A percentile compares a stretch with the other conserved stretches of the same genome.
Evolutionary conservation across 2,329 filamentous ascomycete genomes (phyloP).

Genomic region (Rhinocladiella similis): DNA sequence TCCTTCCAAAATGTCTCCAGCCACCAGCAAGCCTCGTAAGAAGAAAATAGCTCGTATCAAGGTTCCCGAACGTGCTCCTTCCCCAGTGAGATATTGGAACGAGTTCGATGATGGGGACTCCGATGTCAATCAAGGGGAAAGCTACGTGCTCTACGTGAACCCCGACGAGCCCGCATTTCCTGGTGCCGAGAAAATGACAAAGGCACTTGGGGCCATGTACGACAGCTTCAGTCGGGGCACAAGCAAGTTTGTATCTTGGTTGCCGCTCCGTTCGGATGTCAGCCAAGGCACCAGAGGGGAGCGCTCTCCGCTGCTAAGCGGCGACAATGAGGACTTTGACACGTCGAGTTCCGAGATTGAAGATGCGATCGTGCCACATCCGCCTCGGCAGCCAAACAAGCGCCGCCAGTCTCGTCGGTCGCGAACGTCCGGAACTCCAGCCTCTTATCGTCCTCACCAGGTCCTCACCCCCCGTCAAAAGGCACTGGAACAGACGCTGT

Average conservation of each 20-base stretch:
- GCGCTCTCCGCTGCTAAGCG: constrained; percentile 9
- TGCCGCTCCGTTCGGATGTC: constrained; percentile 1
- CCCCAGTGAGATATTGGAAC: constrained; percentile 66
- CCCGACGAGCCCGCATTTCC: constrained; percentile 66
- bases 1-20: background rate
- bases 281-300: background rate
- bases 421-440: background rate
- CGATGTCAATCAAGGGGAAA: constrained; percentile 58
- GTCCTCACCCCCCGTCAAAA: constrained; percentile 37
- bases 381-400: background rate
- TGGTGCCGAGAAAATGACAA: constrained; percentile 61
- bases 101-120: constrained; percentile 79
- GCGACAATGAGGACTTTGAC: constrained; percentile 11
- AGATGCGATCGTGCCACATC: constrained; percentile 2
- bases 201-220: constrained; percentile 52
- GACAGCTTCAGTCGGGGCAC: constrained; percentile 54
- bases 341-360: constrained; percentile 26
- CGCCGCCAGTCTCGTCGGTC: background rate
- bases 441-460: constrained; percentile 6
- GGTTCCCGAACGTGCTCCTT: constrained; percentile 27
- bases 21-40: background rate
- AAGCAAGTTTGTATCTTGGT: constrained; percentile 15
- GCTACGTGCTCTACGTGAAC: constrained; percentile 73
- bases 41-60: constrained; percentile 25
- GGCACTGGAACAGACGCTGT: constrained; percentile 56